A percentile compares a stretch with the other conserved stretches of the same genome.
Evolutionary conservation across 495 filamentous ascomycete species (phyloP).

Genomic region (Neurospora sp.): DNA sequence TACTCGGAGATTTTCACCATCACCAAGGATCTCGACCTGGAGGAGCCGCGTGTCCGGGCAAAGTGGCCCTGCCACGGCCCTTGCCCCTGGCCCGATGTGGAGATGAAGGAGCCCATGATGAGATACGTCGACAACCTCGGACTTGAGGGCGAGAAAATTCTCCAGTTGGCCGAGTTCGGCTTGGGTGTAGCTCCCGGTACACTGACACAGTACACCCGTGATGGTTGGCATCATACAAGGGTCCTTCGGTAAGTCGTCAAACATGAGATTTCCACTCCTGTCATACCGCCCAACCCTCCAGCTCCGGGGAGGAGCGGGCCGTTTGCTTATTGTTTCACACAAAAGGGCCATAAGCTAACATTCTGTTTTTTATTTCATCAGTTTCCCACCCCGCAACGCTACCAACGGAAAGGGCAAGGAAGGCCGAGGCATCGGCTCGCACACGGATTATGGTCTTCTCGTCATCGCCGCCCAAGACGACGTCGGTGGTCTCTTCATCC

Average conservation of each 20-base stretch:
- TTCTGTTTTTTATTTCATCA: not conserved
- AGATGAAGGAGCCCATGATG: conserved; percentile 25
- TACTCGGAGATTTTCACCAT: conserved; percentile 41
- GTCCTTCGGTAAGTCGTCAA: conserved; percentile 22
- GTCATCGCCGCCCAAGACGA: conserved; percentile 36
- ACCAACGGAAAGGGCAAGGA: conserved; percentile 36
- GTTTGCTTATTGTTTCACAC: not conserved
- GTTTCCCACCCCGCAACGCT: conserved; percentile 28
- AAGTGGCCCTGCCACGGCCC: conserved; percentile 38
- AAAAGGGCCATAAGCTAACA: not conserved
- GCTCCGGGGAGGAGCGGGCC: not conserved
- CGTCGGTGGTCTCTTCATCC: conserved; percentile 35
- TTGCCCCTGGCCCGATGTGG: conserved; percentile 32
- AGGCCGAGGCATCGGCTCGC: conserved; percentile 36
- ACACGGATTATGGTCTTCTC: conserved; percentile 37
- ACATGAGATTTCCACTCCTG: not conserved
- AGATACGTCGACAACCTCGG: conserved; percentile 23
- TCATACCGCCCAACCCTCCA: not conserved
- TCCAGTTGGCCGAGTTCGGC: conserved; percentile 29
- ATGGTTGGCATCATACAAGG: conserved; percentile 39
- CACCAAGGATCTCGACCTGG: conserved; percentile 29
- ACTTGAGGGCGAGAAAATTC: conserved; percentile 26
- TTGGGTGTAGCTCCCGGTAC: conserved; percentile 18
- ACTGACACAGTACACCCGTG: conserved; percentile 25
- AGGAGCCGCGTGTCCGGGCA: conserved; percentile 25